Conservation (phyloP, 176 grass and related monocot genomes). For the Ensete ventricosum region DNA sequence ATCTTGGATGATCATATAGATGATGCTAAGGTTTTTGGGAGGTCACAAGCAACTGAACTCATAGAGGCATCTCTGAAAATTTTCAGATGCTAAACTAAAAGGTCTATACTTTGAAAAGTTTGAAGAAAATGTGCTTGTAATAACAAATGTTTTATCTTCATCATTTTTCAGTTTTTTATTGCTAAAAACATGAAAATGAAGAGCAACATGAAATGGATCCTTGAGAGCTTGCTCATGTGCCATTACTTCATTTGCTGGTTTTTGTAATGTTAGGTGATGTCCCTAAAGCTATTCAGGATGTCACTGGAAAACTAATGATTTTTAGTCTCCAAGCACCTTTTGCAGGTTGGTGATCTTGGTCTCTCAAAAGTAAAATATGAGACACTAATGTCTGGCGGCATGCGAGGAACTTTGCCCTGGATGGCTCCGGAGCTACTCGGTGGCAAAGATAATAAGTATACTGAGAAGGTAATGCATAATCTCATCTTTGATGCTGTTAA, state of each 20-base stretch:
- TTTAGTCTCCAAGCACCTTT: background rate
- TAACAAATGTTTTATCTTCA: no score
- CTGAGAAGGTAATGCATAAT: conserved; percentile 65
- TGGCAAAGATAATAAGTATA: conserved; percentile 80
- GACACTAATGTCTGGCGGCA: conserved; percentile 89
- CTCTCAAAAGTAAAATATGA: conserved; percentile 94
- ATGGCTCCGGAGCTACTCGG: conserved; percentile 93
- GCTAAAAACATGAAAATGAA: no score
- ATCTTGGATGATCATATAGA: no score
- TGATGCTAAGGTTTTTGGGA: no score
- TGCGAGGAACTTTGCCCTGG: conserved; percentile 90
- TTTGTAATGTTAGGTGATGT: background rate
- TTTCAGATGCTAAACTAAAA: no score
- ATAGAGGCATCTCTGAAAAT: no score
- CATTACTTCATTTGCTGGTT: background rate
- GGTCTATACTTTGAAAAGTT: no score
- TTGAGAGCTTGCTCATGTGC: no score
- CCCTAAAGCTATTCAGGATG: background rate
- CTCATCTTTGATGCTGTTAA: background rate
- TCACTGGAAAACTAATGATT: background rate
- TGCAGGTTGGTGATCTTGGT: conserved; percentile 91
- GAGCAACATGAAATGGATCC: no score
- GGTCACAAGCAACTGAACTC: no score
- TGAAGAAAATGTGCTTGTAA: no score
- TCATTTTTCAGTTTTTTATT: no score